phyloP scores from a whole-genome alignment of 2,329 filamentous ascomycete genomes.

The Lasiodiplodia theobromae region DNA sequence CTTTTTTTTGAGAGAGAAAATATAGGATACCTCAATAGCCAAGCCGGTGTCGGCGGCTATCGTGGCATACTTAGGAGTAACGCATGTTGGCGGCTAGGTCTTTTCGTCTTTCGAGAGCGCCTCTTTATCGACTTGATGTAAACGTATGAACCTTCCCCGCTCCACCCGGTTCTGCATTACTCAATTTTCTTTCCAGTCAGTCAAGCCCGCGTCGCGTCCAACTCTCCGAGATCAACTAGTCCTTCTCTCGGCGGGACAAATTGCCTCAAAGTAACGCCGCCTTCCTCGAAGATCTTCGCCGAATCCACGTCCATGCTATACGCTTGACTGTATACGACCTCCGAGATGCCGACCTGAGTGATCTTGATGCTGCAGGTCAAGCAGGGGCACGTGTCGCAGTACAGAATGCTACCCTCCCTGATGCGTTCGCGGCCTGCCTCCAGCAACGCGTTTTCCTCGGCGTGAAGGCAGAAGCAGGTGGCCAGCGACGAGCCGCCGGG shows the following conservation, averaged over 20 bases:
- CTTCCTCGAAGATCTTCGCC: conserved; percentile 80
- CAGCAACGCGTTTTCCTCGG: conserved; percentile 94
- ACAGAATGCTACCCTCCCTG: conserved; percentile 80
- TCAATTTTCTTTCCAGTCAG: not conserved
- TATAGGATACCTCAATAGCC: too few species aligned
- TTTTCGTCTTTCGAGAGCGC: too few species aligned
- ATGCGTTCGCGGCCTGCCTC: conserved; percentile 94
- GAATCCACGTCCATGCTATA: conserved; percentile 92
- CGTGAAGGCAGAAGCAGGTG: conserved; percentile 95
- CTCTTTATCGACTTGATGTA: too few species aligned
- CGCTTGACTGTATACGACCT: conserved; percentile 92
- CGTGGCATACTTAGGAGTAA: too few species aligned
- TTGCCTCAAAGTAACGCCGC: conserved; percentile 84
- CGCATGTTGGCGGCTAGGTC: too few species aligned
- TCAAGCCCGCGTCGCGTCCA: not conserved
- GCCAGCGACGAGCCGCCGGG: conserved; percentile 75
- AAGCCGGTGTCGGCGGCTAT: too few species aligned
- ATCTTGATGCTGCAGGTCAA: conserved; percentile 99
- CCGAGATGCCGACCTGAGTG: conserved; percentile 90
- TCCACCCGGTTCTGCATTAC: not conserved
- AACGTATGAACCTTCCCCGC: not conserved
- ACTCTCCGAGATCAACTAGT: conserved; percentile 18
- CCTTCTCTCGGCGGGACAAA: conserved; percentile 57
- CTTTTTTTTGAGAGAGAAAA: too few species aligned
- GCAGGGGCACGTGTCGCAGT: conserved; percentile 96